Conservation (phyloP, 2,329 filamentous ascomycete species). For the Triangularia verruculosa region DNA sequence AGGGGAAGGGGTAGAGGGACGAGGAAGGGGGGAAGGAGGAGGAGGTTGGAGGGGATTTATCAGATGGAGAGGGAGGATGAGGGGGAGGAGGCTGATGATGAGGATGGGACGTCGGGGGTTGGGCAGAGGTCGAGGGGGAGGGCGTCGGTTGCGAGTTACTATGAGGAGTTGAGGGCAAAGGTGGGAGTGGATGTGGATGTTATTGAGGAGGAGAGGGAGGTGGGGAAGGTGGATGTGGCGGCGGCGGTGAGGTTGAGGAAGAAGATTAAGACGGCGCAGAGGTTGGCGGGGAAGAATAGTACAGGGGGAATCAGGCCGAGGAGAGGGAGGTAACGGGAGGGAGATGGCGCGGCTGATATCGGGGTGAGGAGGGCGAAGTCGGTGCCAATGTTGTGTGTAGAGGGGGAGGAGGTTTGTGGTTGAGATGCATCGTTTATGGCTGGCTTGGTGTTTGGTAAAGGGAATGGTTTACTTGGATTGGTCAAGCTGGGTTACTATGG, state of each 20-base stretch:
- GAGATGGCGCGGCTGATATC: not conserved
- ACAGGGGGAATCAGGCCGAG: conserved; percentile 6
- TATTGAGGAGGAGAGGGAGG: conserved; percentile 19
- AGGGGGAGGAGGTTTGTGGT: not conserved
- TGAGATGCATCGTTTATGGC: not conserved
- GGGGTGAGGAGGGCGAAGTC: not conserved
- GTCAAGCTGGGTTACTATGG: not conserved
- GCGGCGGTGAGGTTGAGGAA: conserved; percentile 33
- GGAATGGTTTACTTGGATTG: not conserved
- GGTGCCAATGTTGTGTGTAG: not conserved
- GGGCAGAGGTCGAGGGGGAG: not conserved
- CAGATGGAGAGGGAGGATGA: conserved; percentile 5
- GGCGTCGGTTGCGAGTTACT: not conserved
- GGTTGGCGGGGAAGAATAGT: conserved; percentile 23
- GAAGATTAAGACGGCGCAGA: conserved; percentile 30
- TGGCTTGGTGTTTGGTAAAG: not conserved
- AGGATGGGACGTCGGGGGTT: conserved; percentile 4
- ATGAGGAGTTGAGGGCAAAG: conserved; percentile 13
- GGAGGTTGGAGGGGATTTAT: not conserved
- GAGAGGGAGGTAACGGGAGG: conserved; percentile 1
- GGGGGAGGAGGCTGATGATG: not conserved
- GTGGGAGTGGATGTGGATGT: conserved; percentile 16
- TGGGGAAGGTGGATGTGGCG: conserved; percentile 28
- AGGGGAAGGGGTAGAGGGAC: not conserved
- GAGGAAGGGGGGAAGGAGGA: not conserved